Conservation (phyloP, 352 stramenopile genomes). For the Phytophthora uliginosa region DNA sequence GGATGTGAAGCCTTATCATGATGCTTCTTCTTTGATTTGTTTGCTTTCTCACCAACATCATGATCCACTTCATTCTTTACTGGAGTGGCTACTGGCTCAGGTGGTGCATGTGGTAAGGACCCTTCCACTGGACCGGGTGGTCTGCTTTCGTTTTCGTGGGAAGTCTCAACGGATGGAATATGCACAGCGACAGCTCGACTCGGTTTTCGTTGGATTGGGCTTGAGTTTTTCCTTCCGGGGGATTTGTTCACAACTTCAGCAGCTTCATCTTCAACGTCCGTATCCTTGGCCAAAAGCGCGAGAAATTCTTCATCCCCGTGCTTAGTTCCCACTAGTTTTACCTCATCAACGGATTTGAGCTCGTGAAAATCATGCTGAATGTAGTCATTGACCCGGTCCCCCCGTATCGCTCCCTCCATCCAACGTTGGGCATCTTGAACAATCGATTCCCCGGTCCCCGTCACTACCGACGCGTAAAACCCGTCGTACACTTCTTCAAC, state of each 20-base stretch:
- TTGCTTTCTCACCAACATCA: constrained; percentile 25
- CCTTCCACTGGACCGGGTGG: constrained; percentile 19
- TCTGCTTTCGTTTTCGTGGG: constrained; percentile 5
- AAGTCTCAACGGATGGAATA: background rate
- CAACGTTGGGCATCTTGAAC: constrained; percentile 76
- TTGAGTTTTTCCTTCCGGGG: constrained; percentile 29
- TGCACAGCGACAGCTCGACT: constrained; percentile 27
- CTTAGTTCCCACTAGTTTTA: constrained; percentile 51
- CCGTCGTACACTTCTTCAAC: constrained; percentile 72
- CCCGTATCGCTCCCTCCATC: constrained; percentile 60
- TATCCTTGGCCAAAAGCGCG: constrained; percentile 56
- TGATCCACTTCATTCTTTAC: constrained; percentile 12
- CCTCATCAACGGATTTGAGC: constrained; percentile 65
- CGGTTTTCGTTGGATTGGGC: constrained; percentile 47
- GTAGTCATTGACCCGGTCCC: constrained; percentile 51
- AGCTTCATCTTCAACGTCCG: constrained; percentile 30
- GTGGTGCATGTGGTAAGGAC: background rate
- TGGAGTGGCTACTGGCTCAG: background rate
- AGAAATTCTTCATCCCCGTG: constrained; percentile 72
- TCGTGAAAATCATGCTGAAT: constrained; percentile 78
- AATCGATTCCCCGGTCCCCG: constrained; percentile 61
- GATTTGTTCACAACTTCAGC: background rate
- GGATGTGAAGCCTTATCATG: constrained; percentile 6
- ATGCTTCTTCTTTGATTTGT: constrained; percentile 31
- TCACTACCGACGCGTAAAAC: constrained; percentile 67